These are phyloP conservation scores for Fulvia fulva DNA, from an alignment of 2,329 filamentous ascomycete genomes.

Conservation along the genomic window DNA sequence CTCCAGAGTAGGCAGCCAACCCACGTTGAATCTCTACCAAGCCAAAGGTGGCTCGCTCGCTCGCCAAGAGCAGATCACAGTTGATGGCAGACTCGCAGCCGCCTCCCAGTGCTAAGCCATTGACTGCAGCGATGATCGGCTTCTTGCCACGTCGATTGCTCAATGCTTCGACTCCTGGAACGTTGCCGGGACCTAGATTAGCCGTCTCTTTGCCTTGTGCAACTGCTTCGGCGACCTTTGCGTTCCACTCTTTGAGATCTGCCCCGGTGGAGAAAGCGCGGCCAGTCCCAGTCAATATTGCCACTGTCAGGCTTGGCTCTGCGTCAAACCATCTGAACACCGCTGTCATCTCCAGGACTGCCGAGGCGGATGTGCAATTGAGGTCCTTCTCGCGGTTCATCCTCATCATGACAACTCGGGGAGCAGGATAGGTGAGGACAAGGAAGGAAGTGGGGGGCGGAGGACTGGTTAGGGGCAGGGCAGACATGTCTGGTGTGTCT, in stretches of 20 bases:
- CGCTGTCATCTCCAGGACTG: conserved; percentile 26
- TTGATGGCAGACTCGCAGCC: conserved; percentile 74
- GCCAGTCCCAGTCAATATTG: conserved; percentile 33
- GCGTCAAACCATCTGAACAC: conserved; percentile 31
- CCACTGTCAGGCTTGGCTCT: conserved; percentile 27
- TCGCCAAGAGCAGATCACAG: conserved; percentile 65
- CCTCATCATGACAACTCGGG: conserved; percentile 4
- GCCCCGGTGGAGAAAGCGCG: conserved; percentile 35
- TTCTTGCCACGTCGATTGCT: conserved; percentile 59
- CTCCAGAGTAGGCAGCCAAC: conserved; percentile 67
- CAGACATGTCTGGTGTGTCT: background rate
- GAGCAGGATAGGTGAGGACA: background rate
- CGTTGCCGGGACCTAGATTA: conserved; percentile 57
- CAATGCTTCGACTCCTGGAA: conserved; percentile 48
- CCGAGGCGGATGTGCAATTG: conserved; percentile 32
- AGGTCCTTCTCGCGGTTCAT: conserved; percentile 31
- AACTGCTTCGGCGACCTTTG: conserved; percentile 17
- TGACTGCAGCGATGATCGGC: conserved; percentile 70
- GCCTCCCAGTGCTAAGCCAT: conserved; percentile 71
- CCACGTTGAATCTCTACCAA: conserved; percentile 69
- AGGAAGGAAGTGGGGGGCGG: background rate
- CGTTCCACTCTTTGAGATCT: conserved; percentile 35
- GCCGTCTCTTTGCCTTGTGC: conserved; percentile 24
- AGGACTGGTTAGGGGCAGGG: background rate
- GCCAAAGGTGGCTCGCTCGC: conserved; percentile 56